Base-by-base conservation (phyloP, 129 eudicot species). In the Flaveria sonorensis region DNA sequence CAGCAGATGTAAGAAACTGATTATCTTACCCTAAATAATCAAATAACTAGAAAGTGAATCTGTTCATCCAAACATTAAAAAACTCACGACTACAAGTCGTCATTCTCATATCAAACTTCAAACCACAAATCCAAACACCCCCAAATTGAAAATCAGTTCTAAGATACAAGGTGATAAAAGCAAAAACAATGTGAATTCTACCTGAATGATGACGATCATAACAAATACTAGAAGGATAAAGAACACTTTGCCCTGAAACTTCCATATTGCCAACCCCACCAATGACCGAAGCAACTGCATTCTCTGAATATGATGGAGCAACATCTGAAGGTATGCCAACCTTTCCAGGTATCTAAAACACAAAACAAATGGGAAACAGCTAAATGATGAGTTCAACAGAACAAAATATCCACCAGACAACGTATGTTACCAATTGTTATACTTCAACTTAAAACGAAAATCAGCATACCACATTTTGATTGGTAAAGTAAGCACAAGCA, bases 131-230 rank as follows among this genome's bases (percentile, higher is more conserved):
- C 59, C 61, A 55, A 55, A 2, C 12, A 68, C n/a, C 21, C 10
- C 20, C 23, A 75, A 63, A 63, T 19, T 3, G 32, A 32, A 52
- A n/a, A 71, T 28, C 11, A 24, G 53, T 18, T 52, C 2, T 19
- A 52, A 23, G 61, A 70, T 4, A 70, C 8, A 0, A 19, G 7
- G 43, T 23, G 8, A 24, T 4, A 51, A 51, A 36, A 12, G 21
- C 18, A 50, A 32, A 61, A 79, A 10, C 12, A 21, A 71, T 52
- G 42, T 53, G 56, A 70, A 48, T 40, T 83, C 50, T 82, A 92
- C 97, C 97, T 87, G 90, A 81, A 72, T 83, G 84, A 72, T 84
- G 87, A 73, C 85, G 76, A 78, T 87, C 80, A 56, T 80, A 92
- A 76, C 81, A 83, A 80, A 72, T 68, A 72, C 88, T 67, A 70